Conservation (phyloP, 164 flowering plant species). For the Vitis cinerea region DNA sequence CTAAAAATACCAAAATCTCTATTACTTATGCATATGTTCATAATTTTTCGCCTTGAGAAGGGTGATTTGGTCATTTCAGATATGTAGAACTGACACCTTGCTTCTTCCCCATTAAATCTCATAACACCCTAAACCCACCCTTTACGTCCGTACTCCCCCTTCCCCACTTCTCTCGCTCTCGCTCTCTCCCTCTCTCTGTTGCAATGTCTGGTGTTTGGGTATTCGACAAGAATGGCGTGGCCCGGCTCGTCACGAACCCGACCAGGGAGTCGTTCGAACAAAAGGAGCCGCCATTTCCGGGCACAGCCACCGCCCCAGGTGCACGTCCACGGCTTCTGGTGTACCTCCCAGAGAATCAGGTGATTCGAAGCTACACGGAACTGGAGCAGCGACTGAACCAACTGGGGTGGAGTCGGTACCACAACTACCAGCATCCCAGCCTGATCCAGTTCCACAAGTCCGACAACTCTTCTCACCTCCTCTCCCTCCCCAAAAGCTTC, state of each 20-base stretch:
- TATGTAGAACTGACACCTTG: not conserved
- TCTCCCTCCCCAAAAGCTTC: constrained; percentile 44
- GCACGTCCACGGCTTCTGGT: constrained; percentile 51
- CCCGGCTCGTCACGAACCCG: constrained; percentile 46
- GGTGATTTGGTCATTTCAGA: not conserved
- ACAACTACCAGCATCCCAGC: constrained; percentile 14
- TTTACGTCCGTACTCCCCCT: not conserved
- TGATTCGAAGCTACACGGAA: constrained; percentile 39
- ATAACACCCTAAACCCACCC: not conserved
- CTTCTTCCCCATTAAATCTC: constrained; percentile 1
- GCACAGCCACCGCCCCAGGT: constrained; percentile 56
- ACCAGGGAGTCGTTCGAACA: constrained; percentile 48
- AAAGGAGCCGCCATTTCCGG: constrained; percentile 32
- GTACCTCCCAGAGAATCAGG: constrained; percentile 43
- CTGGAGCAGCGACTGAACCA: constrained; percentile 43
- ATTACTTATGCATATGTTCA: too few relatives aligned
- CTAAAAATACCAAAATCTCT: too few relatives aligned
- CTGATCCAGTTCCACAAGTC: constrained; percentile 51
- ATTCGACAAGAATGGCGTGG: constrained; percentile 52
- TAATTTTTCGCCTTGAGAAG: too few relatives aligned
- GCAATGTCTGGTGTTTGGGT: constrained; percentile 62
- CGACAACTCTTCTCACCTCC: constrained; percentile 30
- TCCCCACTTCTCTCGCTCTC: not conserved
- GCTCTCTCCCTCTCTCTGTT: constrained; percentile 4
- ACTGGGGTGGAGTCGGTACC: constrained; percentile 51